Base-by-base conservation (phyloP, 163 green algal species). In the Botryococcus braunii region DNA sequence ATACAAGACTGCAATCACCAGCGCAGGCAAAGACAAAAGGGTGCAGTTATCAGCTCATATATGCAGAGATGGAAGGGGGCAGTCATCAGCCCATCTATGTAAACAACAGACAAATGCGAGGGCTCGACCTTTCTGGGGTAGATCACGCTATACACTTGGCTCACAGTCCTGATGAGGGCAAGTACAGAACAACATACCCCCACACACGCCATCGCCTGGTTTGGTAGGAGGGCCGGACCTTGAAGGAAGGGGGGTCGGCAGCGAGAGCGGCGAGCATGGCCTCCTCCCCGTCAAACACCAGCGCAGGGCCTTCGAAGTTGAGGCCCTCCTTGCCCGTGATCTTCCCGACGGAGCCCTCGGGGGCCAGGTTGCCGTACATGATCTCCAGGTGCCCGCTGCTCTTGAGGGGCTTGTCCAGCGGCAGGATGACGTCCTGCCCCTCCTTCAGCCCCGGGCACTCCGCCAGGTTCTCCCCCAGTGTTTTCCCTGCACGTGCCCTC, bases 241-340 rank as follows among this genome's bases (percentile, higher is more conserved):
- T 90, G 76, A 97, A 91, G 29, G 70, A 77, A 32, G 85, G 52
- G 0, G 85, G 72, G 76, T 97, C 80, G 43, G 86, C 71, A 17
- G 74, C 74, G 43, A 99, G 78, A 31, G 90, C 87, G 11, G 74
- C 83, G 31, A 98, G 72, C 93, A 99, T 99, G 76, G 90, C 85
- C 84, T 99, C 92, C 75, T 99, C 93, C 59, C 74, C 82, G 75
- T 98, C 89, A 71, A 94, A 96, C 60, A 70, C 72, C 23, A 75
- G 70, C 34, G 85, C 88, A 25, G 70, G 52, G 13, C 91, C 91
- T 56, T 79, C 77, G 78, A 98, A 99, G 55, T 80, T 57, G 40
- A 98, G 83, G 32, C 93, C 93, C 81, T 99, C 94, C 84, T 99
- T 98, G 61, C 91, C 94, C 0, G 94, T 99, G 79, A 98, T 99